Conservation (phyloP, 2,329 filamentous ascomycete genomes). For the Phialophora expanda region DNA sequence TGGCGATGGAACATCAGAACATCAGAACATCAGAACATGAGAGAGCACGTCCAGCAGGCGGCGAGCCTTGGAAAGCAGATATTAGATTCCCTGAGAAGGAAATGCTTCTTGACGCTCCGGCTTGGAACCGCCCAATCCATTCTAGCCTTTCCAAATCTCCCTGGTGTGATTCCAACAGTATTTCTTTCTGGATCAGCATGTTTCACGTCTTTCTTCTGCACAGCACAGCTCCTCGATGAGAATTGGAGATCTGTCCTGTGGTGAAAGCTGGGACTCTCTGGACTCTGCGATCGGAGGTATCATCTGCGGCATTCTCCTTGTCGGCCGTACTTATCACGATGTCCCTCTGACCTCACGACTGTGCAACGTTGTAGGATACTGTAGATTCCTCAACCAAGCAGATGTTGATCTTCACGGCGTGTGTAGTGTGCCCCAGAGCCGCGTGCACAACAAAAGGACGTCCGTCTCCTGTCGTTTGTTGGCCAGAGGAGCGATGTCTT, state of each 20-base stretch:
- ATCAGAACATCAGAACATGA: neutral
- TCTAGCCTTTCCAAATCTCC: neutral
- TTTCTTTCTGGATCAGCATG: neutral
- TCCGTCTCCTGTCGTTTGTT: neutral
- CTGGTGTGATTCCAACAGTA: neutral
- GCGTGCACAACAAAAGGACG: too few species aligned
- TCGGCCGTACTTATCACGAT: neutral
- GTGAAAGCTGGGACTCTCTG: neutral
- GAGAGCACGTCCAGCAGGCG: neutral
- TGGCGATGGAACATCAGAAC: neutral
- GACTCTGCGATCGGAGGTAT: neutral
- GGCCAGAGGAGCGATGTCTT: neutral
- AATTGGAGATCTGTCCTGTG: neutral
- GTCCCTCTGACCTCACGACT: neutral
- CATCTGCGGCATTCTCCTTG: neutral
- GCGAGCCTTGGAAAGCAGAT: neutral
- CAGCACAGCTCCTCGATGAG: neutral
- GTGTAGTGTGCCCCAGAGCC: too few species aligned
- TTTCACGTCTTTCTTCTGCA: neutral
- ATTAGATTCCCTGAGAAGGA: neutral
- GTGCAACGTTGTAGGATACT: neutral
- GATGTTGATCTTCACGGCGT: too few species aligned
- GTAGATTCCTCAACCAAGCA: too few species aligned
- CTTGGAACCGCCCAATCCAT: neutral
- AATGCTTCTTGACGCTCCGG: neutral